Evolutionary conservation across 176 grass and related monocot species (phyloP), one percentile per base, ranked within the genome.

Genomic region (Pharus latifolius): DNA sequence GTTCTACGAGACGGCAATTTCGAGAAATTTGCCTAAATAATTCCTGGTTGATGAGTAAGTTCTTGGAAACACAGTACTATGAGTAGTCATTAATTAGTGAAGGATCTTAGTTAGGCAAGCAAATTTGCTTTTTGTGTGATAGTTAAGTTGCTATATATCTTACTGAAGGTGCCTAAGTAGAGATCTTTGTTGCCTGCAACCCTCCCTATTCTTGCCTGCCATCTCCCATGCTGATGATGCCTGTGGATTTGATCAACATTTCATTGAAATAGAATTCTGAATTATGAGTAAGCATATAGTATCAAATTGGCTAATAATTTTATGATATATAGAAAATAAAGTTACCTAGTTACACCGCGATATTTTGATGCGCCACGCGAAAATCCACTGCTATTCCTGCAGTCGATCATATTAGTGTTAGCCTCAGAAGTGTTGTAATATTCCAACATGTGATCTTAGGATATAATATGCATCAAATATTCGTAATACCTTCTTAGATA

Each of bases 181-280:
- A 91, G 80, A 22, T 87, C 88, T 49, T 91, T 91, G 71, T 91
- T 91, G 40, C 88, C 88, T 26, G 88, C 83, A 67, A 91, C 88
- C 70, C 88, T 72, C 44, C 88, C 88, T 40, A 91, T 91, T 54
- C 88, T 91, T 72, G 88, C 88, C 77, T 91, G 88, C 88, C 88
- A 91, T 67, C 88, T 82, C 13, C 88, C 88, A 50, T 91, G 88
- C 26, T 91, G 88, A 73, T 91, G 88, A 54, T 91, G 88, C 37
- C 88, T 86, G 66, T n/a, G n/a, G n/a, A n/a, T n/a, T n/a, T n/a
- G n/a, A n/a, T n/a, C n/a, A n/a, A n/a, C n/a, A n/a, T n/a, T 26
- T 32, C 27, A 51, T n/a, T n/a, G n/a, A n/a, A n/a, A 19, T 37
- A 56, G n/a, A n/a, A n/a, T n/a, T n/a, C n/a, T n/a, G n/a, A n/a